Percentiles rank a stretch among this genome's conserved stretches.
Evolutionary conservation across 2,329 filamentous ascomycete genomes (phyloP).

Genomic region (Ramularia collo-cygni): DNA sequence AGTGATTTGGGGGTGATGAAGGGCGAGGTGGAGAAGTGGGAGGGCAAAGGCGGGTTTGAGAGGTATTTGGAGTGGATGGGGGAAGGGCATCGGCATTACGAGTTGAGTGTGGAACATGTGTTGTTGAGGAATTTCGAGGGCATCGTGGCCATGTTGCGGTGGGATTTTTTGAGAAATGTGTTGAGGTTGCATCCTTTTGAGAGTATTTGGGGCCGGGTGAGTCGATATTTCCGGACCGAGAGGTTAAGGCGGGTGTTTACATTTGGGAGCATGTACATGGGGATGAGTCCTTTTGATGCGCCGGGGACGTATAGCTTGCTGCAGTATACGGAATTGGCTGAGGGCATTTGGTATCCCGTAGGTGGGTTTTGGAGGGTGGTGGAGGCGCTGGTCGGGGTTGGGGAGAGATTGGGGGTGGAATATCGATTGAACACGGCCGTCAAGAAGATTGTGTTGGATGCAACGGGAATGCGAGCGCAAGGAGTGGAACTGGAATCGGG

Average conservation of each 20-base stretch:
- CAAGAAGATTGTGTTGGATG: slow-evolving; percentile 46
- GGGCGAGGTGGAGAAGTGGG: slow-evolving; percentile 62
- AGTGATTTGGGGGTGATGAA: slow-evolving; percentile 68
- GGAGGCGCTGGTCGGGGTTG: slow-evolving; percentile 57
- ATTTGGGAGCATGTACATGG: slow-evolving; percentile 78
- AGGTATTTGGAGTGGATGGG: slow-evolving; percentile 61
- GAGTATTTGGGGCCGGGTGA: slow-evolving; percentile 59
- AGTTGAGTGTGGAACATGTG: slow-evolving; percentile 59
- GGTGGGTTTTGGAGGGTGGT: slow-evolving; percentile 62
- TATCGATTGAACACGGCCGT: slow-evolving; percentile 57
- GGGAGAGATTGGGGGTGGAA: slow-evolving; percentile 54
- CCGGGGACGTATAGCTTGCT: slow-evolving; percentile 67
- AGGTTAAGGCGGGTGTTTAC: slow-evolving; percentile 64
- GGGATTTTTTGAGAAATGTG: slow-evolving; percentile 53
- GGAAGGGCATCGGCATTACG: slow-evolving; percentile 64
- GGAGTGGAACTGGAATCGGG: slow-evolving; percentile 56
- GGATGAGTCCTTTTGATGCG: slow-evolving; percentile 70
- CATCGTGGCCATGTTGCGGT: slow-evolving; percentile 50
- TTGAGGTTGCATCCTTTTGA: slow-evolving; percentile 62
- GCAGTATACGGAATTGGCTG: slow-evolving; percentile 67
- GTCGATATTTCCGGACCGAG: slow-evolving; percentile 64
- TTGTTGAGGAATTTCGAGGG: slow-evolving; percentile 61
- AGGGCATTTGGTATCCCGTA: slow-evolving; percentile 69
- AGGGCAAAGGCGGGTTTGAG: slow-evolving; percentile 63
- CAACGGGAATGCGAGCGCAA: slow-evolving; percentile 47